phyloP scores from a whole-genome alignment of 768 basidiomycete genomes.

The Chlorophyllum brunneum region DNA sequence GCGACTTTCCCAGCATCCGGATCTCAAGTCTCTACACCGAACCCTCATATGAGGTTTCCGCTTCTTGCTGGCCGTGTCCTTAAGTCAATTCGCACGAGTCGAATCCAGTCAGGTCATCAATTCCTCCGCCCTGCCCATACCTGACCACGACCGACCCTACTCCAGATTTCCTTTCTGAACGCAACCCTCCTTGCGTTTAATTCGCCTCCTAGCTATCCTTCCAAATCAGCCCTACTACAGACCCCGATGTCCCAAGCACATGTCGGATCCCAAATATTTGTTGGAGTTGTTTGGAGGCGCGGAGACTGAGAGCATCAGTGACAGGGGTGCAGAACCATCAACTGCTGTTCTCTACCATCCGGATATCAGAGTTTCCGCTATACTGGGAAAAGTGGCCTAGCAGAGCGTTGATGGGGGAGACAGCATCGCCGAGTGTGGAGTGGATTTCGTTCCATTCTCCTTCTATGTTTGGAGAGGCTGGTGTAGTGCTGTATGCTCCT shows the following conservation, averaged over 20 bases:
- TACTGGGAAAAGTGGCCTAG: background rate
- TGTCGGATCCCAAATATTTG: conserved; percentile 41
- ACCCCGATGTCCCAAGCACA: conserved; percentile 57
- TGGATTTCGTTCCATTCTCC: too few species aligned
- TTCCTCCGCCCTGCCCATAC: conserved; percentile 30
- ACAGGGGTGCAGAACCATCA: conserved; percentile 32
- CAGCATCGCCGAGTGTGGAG: conserved; percentile 60
- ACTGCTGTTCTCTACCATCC: conserved; percentile 48
- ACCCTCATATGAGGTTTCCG: background rate
- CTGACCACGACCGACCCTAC: conserved; percentile 15
- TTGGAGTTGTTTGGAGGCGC: conserved; percentile 53
- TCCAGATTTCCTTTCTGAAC: conserved; percentile 14
- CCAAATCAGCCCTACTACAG: conserved; percentile 42
- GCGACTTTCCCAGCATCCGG: conserved; percentile 67
- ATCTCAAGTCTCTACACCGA: conserved; percentile 13
- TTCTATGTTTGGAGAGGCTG: too few species aligned
- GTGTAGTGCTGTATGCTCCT: too few species aligned
- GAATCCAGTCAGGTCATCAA: conserved; percentile 13
- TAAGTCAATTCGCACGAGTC: conserved; percentile 18
- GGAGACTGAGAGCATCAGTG: conserved; percentile 49
- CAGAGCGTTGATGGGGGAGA: conserved; percentile 37
- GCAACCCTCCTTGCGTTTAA: conserved; percentile 14
- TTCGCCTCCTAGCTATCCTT: conserved; percentile 61
- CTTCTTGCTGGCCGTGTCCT: conserved; percentile 6
- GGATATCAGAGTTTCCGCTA: conserved; percentile 41